Base-by-base conservation (phyloP, 495 filamentous ascomycete genomes). In the Hypoxylon crocopeplum region DNA sequence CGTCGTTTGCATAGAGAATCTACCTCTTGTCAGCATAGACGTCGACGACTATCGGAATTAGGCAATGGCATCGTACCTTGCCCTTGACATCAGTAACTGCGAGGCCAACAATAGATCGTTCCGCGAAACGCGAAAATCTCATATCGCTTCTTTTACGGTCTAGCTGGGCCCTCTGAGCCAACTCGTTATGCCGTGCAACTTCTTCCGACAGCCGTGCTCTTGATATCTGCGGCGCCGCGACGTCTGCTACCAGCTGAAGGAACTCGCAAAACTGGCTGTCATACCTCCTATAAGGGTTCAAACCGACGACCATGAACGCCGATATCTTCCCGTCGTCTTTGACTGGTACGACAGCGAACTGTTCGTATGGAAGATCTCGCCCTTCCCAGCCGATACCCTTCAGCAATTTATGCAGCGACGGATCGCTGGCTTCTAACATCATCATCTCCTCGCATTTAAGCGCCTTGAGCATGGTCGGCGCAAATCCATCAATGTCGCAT, bases 381-480 rank as follows among this genome's bases (percentile, higher is more conserved):
- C 70, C 70, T 5, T 68, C 59, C 69, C 72, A 79, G 1, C 74
- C 46, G 30, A 76, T 64, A 5, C 68, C 75, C 1, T 72, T 57
- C 8, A 79, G 61, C 0, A 75, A 56, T 3, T 56, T 70, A 12
- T 66, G 41, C n/a, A 59, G 11, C 0, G 60, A 59, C 3, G 54
- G 60, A 34, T 65, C 62, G 16, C 8, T 36, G 11, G 46, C 37
- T 17, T 65, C 44, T 24, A 65, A 25, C 22, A 61, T 48, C 0
- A 65, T 17, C 34, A 54, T 46, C 39, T 49, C 40, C 32, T 65
- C 56, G 33, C 25, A 16, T 65, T 57, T 80, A 15, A 84, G 77
- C 47, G 86, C 80, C 29, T 82, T 72, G 33, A 87, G 80, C 21
- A 83, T 78, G 1, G 80, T 78, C 1, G 79, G 82, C 45, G 84